Percentiles rank a stretch among this genome's conserved stretches.
phyloP scores from a whole-genome alignment of 2,329 filamentous ascomycete genomes.

The Verticillium nubilum region DNA sequence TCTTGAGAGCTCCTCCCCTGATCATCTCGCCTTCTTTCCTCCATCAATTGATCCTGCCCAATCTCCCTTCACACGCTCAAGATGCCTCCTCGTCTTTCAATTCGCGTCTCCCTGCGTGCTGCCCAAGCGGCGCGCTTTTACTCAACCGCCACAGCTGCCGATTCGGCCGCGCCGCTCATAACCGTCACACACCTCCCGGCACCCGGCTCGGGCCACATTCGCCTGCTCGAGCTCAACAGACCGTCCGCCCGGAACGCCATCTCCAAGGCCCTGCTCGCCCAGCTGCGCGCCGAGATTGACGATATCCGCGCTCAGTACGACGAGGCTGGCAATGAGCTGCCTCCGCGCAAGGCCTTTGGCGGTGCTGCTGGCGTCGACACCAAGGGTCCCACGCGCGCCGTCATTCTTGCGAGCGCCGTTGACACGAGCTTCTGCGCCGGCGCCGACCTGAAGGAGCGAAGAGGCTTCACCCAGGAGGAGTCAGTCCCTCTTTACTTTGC shows the following conservation, averaged over 20 bases:
- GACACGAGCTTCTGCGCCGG: slow-evolving; percentile 89
- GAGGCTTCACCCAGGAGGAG: slow-evolving; percentile 72
- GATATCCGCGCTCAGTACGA: slow-evolving; percentile 62
- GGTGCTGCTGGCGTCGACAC: slow-evolving; percentile 37
- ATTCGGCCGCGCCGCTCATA: slow-evolving; percentile 44
- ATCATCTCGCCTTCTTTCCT: neutral
- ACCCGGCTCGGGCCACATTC: slow-evolving; percentile 75
- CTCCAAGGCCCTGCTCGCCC: slow-evolving; percentile 68
- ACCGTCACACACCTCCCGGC: slow-evolving; percentile 71
- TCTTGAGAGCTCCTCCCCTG: no score
- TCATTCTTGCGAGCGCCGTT: slow-evolving; percentile 81
- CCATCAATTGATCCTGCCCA: neutral
- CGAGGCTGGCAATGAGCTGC: slow-evolving; percentile 45
- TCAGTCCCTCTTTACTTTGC: slow-evolving; percentile 34
- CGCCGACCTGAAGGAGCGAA: slow-evolving; percentile 87
- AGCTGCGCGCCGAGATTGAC: slow-evolving; percentile 68
- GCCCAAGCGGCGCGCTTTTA: slow-evolving; percentile 25
- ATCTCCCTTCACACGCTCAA: neutral
- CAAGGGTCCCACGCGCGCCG: slow-evolving; percentile 63
- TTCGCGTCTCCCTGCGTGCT: slow-evolving; percentile 13
- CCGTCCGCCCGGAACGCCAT: slow-evolving; percentile 86
- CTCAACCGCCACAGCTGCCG: slow-evolving; percentile 36
- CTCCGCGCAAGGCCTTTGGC: slow-evolving; percentile 33
- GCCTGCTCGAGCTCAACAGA: slow-evolving; percentile 81
- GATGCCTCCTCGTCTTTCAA: slow-evolving; percentile 26